Base-by-base conservation (phyloP, 2,329 filamentous ascomycete genomes). In the Fusarium scirpi region DNA sequence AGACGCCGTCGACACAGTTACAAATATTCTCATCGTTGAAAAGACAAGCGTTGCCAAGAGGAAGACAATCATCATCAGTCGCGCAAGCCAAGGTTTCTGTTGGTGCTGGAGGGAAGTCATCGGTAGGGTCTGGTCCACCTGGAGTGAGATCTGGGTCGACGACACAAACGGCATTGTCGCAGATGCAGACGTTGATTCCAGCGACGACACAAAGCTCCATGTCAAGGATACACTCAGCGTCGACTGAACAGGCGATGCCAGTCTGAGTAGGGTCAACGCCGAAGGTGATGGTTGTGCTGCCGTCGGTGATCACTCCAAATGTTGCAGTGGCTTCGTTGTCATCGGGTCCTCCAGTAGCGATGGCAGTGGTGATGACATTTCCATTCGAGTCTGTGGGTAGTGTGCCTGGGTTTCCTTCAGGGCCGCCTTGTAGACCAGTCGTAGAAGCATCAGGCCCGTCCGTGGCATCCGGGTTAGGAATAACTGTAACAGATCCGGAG, bases 51-150 rank as follows among this genome's bases (percentile, higher is more conserved):
- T 54, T 38, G 9, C 44, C n/a, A 7, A 67, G 40, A 9, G 24
- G 24, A 13, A 70, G 8, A 25, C 67, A 69, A 11, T 69, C 67
- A 0, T 40, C 25, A 3, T 69, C 67, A 30, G 38, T 46, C 8
- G 22, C 18, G 6, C 62, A 65, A 3, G 46, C 34, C 2, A 46
- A 41, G 2, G 32, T 52, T 20, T 24, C 48, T 1, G 48, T 52
- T 12, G 48, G 48, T 12, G 32, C 22, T 5, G 48, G 16, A 52
- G 48, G 48, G 3, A 52, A 41, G 12, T 41, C 48, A 2, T 52
- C 48, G 8, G 48, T 52, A 5, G 13, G 25, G 5, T 32, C 22
- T 27, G 48, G 24, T 52, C 10, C 48, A 43, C 6, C 49, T 22
- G 49, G 24, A 9, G 49, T 53, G 18, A 29, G 32, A 7, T 41